Conservation (phyloP, 208 protist genomes). For the Blastocrithidia nonstop region DNA sequence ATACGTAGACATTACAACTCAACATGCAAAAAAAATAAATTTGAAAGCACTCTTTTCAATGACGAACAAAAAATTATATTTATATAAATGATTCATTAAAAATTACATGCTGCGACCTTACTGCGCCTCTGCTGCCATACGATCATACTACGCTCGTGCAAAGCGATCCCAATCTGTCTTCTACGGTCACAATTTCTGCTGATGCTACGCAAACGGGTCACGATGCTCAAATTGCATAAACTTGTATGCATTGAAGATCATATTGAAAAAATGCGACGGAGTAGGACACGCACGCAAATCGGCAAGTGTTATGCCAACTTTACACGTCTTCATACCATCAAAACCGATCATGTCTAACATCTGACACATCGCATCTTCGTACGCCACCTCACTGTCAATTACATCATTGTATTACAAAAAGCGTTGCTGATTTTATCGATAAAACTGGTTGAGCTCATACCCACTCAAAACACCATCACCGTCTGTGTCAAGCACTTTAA, state of each 20-base stretch:
- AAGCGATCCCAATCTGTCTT: conserved; percentile 91
- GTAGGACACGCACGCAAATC: conserved; percentile 84
- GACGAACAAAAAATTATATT: conserved; percentile 1
- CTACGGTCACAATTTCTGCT: conserved; percentile 41
- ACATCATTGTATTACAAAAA: conserved; percentile 60
- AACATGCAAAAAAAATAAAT: background rate
- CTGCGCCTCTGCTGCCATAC: conserved; percentile 71
- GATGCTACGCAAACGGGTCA: conserved; percentile 76
- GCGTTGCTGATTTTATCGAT: conserved; percentile 82
- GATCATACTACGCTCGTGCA: conserved; percentile 85
- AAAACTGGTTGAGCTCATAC: conserved; percentile 90
- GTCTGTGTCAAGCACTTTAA: conserved; percentile 86
- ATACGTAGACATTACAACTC: no score
- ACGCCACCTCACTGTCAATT: conserved; percentile 19
- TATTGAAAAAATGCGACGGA: conserved; percentile 88
- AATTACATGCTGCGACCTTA: conserved; percentile 8
- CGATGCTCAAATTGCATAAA: conserved; percentile 89
- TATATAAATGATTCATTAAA: background rate
- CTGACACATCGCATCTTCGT: conserved; percentile 89
- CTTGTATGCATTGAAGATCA: conserved; percentile 90
- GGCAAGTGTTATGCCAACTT: conserved; percentile 61
- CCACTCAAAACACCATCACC: conserved; percentile 88
- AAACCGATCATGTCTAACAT: conserved; percentile 90
- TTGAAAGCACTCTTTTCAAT: background rate
- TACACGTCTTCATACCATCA: conserved; percentile 12